Base-by-base conservation (phyloP, 1,139 yeast genomes). In the Kurtzmaniella natalensis region DNA sequence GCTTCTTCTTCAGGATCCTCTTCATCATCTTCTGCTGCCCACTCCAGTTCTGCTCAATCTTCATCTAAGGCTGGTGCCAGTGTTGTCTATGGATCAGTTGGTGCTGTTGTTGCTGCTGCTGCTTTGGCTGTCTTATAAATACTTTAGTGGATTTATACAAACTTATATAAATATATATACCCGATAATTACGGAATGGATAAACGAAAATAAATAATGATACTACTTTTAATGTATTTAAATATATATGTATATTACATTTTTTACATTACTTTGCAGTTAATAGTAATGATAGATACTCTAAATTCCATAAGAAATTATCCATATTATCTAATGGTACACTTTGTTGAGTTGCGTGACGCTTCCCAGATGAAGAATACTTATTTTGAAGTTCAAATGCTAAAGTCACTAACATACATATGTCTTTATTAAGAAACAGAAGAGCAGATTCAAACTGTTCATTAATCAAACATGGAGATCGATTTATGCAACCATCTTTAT, bases 241-340 rank as follows among this genome's bases (percentile, higher is more conserved):
- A 8, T 31, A 25, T 17, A 18, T 18, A 32, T 27, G 18, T 25
- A 25, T 25, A 25, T 19, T 16, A 13, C 7, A 6, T 16, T 19
- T 6, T 20, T 25, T 25, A 24, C 13, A 11, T 21, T 23, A 19
- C 20, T 14, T 20, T n/a, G 61, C 72, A 3, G 72, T 66, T 31
- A 68, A 45, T 37, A 57, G 64, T 26, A 69, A 46, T 15, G 61
- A 39, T 22, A 68, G 40, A 38, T 61, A 68, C 37, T 67, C 61
- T 23, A 69, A 42, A 35, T 57, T 64, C 75, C 75, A 69, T 38
- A 67, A 47, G 31, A 67, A 55, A 39, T 67, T 66, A 44, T 67
- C 74, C 14, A 56, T 42, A 41, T 70, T 61, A 34, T 69, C 73
- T 3, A 53, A 43, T 1, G 74, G 73, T 8, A 66, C 50, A 29